Base-by-base conservation (phyloP, 257 asterid species). In the Solanum sejunctum region DNA sequence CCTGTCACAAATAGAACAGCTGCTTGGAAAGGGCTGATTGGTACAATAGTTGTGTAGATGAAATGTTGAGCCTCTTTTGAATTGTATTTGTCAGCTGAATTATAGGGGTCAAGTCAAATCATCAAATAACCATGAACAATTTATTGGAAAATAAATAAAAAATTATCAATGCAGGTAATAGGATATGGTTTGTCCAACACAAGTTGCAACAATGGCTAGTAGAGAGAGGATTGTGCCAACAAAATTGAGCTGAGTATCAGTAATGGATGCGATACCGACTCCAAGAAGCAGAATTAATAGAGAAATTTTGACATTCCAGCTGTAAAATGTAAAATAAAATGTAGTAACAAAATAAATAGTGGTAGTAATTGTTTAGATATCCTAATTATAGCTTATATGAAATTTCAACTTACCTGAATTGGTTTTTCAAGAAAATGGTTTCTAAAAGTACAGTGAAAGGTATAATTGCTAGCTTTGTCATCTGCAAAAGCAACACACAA, bases 381-480 rank as follows among this genome's bases (percentile, higher is more conserved):
- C 16, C 5, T 41, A 43, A 32, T 32, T 32, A 32, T 32, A 32
- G 36, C 39, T 10, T 23, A 67, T 67, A 67, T 67, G 75, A 32
- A 32, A 67, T 9, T 11, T 45, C 0, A 8, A 51, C 51, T 83
- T 61, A 92, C 98, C 98, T 94, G 93, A 95, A 94, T 77, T 94
- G 97, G 80, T 93, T 94, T 12, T 92, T 92, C 83, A 94, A 81
- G 93, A 93, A 94, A 72, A 95, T 18, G 45, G 99, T 95, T 84
- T 95, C 99, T 60, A 94, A 39, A 47, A 95, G 84, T 28, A 95
- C 97, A 4, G 98, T 95, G 91, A 95, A 95, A 80, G 99, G 97
- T 88, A 95, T 93, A 60, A 94, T 94, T 84, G 99, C 99, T 43
- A 95, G 95, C 78, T 95, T 95, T 72, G 99, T 95, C 99, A 95